Conservation (phyloP, 1,284 basidiomycete genomes). For the Trametes polyzona region DNA sequence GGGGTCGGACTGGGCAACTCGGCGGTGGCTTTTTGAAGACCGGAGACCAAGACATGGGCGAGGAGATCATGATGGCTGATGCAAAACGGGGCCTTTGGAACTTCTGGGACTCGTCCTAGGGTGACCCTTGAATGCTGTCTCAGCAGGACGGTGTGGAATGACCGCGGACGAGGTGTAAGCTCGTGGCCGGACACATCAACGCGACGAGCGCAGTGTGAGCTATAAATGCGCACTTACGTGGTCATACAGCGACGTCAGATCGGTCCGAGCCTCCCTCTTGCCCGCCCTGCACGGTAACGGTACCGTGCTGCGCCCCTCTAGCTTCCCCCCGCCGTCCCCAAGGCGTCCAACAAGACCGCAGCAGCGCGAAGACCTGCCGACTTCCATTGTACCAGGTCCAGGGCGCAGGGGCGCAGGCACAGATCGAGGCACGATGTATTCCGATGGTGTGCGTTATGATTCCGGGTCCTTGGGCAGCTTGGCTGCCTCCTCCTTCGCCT, state of each 20-base stretch:
- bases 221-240: background rate
- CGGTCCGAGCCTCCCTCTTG: background rate
- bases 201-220: background rate
- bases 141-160: too few relatives aligned
- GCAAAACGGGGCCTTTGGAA: too few relatives aligned
- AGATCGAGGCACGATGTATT: too few relatives aligned
- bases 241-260: background rate
- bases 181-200: background rate
- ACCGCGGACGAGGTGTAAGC: too few relatives aligned
- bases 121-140: too few relatives aligned
- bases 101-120: too few relatives aligned
- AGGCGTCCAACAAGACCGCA: background rate
- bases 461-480: conserved; percentile 49
- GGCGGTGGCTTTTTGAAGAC: background rate
- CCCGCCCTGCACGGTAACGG: background rate
- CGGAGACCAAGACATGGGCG: background rate
- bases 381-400: background rate
- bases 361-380: background rate
- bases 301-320: background rate
- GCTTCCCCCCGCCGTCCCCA: background rate
- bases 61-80: too few relatives aligned
- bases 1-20: background rate
- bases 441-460: background rate
- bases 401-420: too few relatives aligned
- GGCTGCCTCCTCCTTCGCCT: conserved; percentile 62